Conservation (phyloP, 805 yeast species). For the Starmera amethionina region DNA sequence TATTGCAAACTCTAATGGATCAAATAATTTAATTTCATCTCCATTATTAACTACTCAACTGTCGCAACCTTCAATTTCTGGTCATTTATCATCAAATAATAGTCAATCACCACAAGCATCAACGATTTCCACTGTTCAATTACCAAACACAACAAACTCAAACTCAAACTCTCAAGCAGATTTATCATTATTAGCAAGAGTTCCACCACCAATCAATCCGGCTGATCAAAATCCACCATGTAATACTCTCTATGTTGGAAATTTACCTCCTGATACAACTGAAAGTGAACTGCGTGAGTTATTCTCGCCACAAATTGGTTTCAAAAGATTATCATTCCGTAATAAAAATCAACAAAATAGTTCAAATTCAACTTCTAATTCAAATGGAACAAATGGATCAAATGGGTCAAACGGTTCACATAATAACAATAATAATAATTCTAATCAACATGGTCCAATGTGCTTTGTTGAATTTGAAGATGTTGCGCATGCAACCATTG, state of each 20-base stretch:
- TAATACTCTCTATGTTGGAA: conserved; percentile 93
- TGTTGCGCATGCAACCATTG: conserved; percentile 86
- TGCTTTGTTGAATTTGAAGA: conserved; percentile 99
- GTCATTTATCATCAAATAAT: conserved; percentile 12
- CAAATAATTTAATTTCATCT: conserved; percentile 4
- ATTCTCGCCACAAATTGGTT: conserved; percentile 85
- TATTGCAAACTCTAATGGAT: no score
- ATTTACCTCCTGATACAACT: conserved; percentile 93
- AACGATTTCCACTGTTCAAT: conserved; percentile 10
- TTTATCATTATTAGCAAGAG: conserved; percentile 62
- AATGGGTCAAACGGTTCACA: no score
- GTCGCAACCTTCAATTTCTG: conserved; percentile 14
- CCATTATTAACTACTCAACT: conserved; percentile 16
- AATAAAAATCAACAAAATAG: conserved; percentile 46
- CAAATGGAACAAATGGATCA: no score
- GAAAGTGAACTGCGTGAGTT: conserved; percentile 84
- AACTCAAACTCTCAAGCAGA: conserved; percentile 35
- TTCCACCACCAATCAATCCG: conserved; percentile 92
- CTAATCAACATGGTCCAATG: conserved; percentile 86
- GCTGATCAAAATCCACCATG: conserved; percentile 99
- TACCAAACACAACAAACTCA: conserved; percentile 2
- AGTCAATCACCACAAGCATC: conserved; percentile 1
- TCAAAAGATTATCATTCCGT: conserved; percentile 84
- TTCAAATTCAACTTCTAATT: conserved; percentile 10
- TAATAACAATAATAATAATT: conserved; percentile 1